Base-by-base conservation (phyloP, 768 basidiomycete genomes). In the Ramaria sp. region DNA sequence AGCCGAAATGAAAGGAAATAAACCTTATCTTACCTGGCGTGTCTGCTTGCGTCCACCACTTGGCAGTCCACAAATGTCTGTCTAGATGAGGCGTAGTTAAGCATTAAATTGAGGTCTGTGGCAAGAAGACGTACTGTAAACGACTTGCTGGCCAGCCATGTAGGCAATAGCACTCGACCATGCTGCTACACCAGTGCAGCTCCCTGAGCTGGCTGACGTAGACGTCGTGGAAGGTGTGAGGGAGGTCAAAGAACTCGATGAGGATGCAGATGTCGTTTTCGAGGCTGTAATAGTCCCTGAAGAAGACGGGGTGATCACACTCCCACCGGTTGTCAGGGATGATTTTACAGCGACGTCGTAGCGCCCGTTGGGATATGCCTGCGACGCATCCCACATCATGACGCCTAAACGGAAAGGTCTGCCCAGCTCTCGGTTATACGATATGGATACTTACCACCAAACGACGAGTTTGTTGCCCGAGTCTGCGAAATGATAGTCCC, bases 151-250 rank as follows among this genome's bases (percentile, higher is more conserved):
- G 17, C 78, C 80, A 51, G 74, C 80, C 20, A 67, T 73, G 65
- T 82, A 84, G 1, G 68, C 73, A 15, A 72, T 62, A 1, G 66
- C 62, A 57, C 70, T 74, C 38, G 71, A 72, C 82, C 83, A 85
- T 34, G 78, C 71, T 4, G 75, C 64, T 22, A 83, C 68, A 43
- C 77, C 76, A 20, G 70, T 65, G 63, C 83, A 84, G 59, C 58
- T 69, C 45, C 70, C 74, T 10, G 69, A 60, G 59, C 54, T 67
- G 34, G 59, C 60, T 1, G 63, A 54, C 27, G 68, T 56, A 1
- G 65, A 59, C 37, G 68, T 51, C 19, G 68, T 53, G 38, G 38
- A 30, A 42, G 69, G 61, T 3, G 70, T 62, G 3, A 61, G 57
- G 9, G 69, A 61, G 4, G 63, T 56, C 12, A 65, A 46, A 38